A percentile compares a stretch with the other conserved stretches of the same genome.
These are phyloP conservation scores for Rhizopus delemar DNA, from an alignment of 371 early-diverging fungal genomes.

Conservation along the genomic window DNA sequence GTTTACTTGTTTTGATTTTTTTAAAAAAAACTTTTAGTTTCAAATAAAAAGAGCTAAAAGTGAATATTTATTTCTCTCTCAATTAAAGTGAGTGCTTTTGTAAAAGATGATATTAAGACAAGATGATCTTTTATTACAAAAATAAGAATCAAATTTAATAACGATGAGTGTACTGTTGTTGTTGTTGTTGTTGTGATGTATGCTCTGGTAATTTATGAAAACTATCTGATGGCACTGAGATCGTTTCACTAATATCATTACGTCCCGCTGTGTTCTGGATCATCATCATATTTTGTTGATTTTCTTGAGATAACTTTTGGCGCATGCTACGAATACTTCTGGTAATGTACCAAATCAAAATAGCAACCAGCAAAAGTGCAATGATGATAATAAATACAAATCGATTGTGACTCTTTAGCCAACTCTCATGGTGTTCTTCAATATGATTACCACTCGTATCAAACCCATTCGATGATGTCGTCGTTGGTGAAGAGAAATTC, in stretches of 20 bases:
- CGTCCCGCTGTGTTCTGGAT: constrained; percentile 13
- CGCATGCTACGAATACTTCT: constrained; percentile 32
- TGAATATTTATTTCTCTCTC: too few species aligned
- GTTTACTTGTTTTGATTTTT: too few species aligned
- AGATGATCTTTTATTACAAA: too few species aligned
- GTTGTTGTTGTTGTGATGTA: constrained; percentile 12
- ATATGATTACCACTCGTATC: not conserved
- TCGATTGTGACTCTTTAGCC: constrained; percentile 23
- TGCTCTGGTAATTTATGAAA: constrained; percentile 28
- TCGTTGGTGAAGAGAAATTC: not conserved
- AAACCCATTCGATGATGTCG: constrained; percentile 16
- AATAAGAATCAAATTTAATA: constrained; percentile 13
- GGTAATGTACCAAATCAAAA: constrained; percentile 28
- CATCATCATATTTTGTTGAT: constrained; percentile 28
- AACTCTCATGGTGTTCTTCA: constrained; percentile 14
- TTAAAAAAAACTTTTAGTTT: too few species aligned
- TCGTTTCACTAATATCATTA: constrained; percentile 19
- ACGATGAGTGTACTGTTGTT: constrained; percentile 17
- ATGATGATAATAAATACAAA: constrained; percentile 29
- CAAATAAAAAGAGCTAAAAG: too few species aligned
- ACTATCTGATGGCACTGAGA: constrained; percentile 15
- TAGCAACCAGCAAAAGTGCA: constrained; percentile 16
- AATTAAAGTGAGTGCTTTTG: too few species aligned
- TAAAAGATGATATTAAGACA: too few species aligned
- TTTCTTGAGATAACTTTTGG: constrained; percentile 25